phyloP scores from a whole-genome alignment of 345 rosid species.

The Hevea brasiliensis region DNA sequence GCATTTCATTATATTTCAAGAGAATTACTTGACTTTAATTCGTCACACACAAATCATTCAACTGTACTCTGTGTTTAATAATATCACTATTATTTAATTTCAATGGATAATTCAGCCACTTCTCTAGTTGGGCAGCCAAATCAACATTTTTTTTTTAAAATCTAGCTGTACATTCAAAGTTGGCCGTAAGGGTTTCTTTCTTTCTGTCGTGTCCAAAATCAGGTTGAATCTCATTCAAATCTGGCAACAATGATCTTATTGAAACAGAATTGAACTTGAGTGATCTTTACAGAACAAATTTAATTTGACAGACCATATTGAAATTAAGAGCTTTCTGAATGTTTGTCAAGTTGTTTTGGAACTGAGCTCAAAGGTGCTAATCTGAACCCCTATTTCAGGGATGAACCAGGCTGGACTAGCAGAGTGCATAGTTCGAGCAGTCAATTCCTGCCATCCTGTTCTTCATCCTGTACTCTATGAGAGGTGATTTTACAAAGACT shows the following conservation, averaged over 20 bases:
- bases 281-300: neutral
- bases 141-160: neutral
- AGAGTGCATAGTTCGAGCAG: conserved; percentile 91
- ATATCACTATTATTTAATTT: neutral
- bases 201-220: neutral
- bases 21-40: neutral
- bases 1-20: neutral
- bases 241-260: neutral
- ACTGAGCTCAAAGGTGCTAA: neutral
- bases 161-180: neutral
- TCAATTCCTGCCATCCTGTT: conserved; percentile 75
- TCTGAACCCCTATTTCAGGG: conserved; percentile 43
- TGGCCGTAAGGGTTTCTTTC: neutral
- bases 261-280: neutral
- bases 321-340: neutral
- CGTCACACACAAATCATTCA: neutral
- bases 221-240: neutral
- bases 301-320: neutral
- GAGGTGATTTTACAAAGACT: conserved; percentile 48
- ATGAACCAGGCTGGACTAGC: conserved; percentile 97
- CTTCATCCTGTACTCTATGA: conserved; percentile 87
- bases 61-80: no score
- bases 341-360: neutral
- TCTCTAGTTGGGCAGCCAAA: neutral
- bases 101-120: neutral